Base-by-base conservation (phyloP, 139 green algal species). In the Chlorella ohadii region DNA sequence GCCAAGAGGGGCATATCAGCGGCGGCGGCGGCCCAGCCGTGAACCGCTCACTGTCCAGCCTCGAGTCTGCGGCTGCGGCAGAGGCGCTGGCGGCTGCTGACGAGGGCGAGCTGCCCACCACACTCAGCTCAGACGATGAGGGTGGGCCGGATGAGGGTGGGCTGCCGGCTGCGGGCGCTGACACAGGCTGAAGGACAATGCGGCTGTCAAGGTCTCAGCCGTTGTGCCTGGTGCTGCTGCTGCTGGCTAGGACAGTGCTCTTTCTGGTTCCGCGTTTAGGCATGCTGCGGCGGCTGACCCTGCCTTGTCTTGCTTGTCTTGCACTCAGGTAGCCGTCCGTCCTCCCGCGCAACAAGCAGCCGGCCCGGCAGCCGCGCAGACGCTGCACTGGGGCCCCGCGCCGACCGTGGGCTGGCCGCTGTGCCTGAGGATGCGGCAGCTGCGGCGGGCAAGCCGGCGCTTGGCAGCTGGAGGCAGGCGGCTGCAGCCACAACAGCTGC, bases 91-190 rank as follows among this genome's bases (percentile, higher is more conserved):
- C 33, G 33, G 74, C 51, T 23, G 73, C 31, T 55, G 75, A 28
- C 9, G 57, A 36, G 23, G 70, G 7, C 17, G 70, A 38, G n/a
- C 34, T 70, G 47, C 64, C 67, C 51, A 63, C 57, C 15, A 61
- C 66, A 0, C 41, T 85, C 36, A 85, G 80, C 70, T 80, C 80
- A 2, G 80, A 85, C 51, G 80, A 79, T 15, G 80, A 85, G 77
- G 59, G 77, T 73, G 61, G 16, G 61, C 51, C 34, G 51, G 2
- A 22, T 20, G 51, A 11, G 7, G 44, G 44, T 55, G 51, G 51
- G 51, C 51, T 59, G 51, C 44, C 44, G 44, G 44, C 51, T 59
- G 51, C 51, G 15, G 15, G 51, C 13, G 66, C 1, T 9, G 25
- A 15, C 2, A 31, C 36, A n/a, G 20, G 38, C 36, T 51, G 36